Percentiles rank a stretch among this genome's conserved stretches.
Conservation (phyloP, 306 rosid species). For the Cucurbita moschata region DNA sequence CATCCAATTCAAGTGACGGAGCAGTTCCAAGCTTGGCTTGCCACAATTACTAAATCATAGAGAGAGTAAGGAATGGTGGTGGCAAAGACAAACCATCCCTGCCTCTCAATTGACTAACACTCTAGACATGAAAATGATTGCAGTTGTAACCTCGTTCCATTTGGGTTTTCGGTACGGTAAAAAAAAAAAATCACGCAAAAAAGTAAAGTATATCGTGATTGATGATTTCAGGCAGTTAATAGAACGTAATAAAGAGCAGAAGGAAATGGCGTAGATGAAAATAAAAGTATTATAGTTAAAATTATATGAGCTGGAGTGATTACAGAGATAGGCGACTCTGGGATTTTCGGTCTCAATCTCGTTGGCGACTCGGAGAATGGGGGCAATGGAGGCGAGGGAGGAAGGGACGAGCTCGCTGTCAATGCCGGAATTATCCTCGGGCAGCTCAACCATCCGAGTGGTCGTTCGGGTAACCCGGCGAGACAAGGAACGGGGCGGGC, state of each 20-base stretch:
- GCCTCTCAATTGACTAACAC: neutral
- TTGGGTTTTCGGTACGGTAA: neutral
- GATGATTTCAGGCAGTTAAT: neutral
- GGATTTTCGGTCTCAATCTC: conserved; percentile 56
- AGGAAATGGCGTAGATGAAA: neutral
- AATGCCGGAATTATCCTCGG: conserved; percentile 28
- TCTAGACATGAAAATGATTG: neutral
- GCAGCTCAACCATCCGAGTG: conserved; percentile 37
- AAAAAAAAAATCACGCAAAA: neutral
- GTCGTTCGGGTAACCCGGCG: conserved; percentile 28
- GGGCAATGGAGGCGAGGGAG: conserved; percentile 49
- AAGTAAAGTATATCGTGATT: neutral
- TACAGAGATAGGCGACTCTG: conserved; percentile 92
- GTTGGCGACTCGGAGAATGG: conserved; percentile 77
- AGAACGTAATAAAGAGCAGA: neutral
- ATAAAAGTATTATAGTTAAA: too few species aligned
- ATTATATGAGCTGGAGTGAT: conserved; percentile 8
- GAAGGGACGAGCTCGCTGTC: conserved; percentile 70
- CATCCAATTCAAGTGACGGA: neutral
- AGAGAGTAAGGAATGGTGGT: neutral
- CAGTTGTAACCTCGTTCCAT: neutral
- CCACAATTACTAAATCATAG: neutral
- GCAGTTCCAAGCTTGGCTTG: neutral
- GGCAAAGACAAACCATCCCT: neutral
- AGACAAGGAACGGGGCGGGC: conserved; percentile 26